Conservation (phyloP, 345 rosid genomes). For the Bretschneidera sinensis region DNA sequence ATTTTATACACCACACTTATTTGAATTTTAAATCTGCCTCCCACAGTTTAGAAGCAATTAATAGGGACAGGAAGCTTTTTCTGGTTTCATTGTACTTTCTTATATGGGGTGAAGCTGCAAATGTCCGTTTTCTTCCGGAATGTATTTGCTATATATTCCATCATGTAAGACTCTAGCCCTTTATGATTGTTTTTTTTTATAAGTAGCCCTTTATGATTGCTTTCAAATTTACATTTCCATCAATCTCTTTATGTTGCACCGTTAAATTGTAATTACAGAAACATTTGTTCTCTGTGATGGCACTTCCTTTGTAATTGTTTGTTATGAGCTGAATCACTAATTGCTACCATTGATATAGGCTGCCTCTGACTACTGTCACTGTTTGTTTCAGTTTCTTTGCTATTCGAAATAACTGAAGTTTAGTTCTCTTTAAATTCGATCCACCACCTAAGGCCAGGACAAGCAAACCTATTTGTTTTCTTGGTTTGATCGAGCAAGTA, state of each 20-base stretch:
- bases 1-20: slow-evolving; percentile 9
- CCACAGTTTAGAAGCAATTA: slow-evolving; percentile 78
- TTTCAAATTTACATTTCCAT: background rate
- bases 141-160: slow-evolving; percentile 97
- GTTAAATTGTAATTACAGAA: background rate
- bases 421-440: background rate
- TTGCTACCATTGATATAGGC: background rate
- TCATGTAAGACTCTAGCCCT: slow-evolving; percentile 51
- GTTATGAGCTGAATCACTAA: background rate
- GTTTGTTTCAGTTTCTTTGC: too few species aligned
- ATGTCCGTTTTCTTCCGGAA: slow-evolving; percentile 97
- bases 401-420: too few species aligned
- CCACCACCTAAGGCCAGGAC: background rate
- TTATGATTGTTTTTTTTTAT: slow-evolving; percentile 11
- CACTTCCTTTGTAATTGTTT: background rate
- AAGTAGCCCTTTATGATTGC: background rate
- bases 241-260: background rate
- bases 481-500: background rate
- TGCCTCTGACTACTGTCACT: too few species aligned
- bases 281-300: background rate
- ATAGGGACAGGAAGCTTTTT: slow-evolving; percentile 85
- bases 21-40: slow-evolving; percentile 16
- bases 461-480: background rate
- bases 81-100: slow-evolving; percentile 88
- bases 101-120: slow-evolving; percentile 99